These are phyloP conservation scores for Phytophthora melonis DNA, from an alignment of 352 stramenopile genomes.

Conservation along the genomic window DNA sequence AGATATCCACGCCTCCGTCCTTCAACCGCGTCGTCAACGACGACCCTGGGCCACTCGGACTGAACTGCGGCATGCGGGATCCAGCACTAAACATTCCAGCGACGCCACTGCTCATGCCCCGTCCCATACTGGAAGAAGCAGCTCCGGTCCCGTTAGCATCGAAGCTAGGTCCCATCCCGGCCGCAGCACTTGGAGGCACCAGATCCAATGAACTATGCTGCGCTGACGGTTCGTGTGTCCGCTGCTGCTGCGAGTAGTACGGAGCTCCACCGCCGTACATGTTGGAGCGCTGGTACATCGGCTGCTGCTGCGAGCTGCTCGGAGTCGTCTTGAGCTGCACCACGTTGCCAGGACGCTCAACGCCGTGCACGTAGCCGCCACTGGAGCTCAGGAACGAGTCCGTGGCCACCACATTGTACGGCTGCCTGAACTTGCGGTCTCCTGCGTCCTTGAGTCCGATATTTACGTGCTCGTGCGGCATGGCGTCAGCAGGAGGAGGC, in stretches of 20 bases:
- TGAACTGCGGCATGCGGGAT: constrained; percentile 48
- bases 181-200: constrained; percentile 33
- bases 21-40: constrained; percentile 47
- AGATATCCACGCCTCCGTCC: constrained; percentile 43
- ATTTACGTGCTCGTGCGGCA: constrained; percentile 50
- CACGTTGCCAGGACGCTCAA: constrained; percentile 49
- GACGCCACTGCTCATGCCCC: constrained; percentile 33
- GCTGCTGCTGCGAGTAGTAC: constrained; percentile 47
- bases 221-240: constrained; percentile 30
- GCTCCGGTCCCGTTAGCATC: constrained; percentile 32
- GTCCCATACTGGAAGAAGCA: constrained; percentile 33
- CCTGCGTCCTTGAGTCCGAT: constrained; percentile 49
- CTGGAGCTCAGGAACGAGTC: constrained; percentile 48
- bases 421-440: constrained; percentile 52
- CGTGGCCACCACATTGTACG: constrained; percentile 33
- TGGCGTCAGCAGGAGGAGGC: constrained; percentile 39
- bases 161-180: constrained; percentile 29
- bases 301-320: constrained; percentile 47
- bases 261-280: constrained; percentile 34
- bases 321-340: constrained; percentile 53
- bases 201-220: constrained; percentile 40
- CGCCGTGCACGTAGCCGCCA: constrained; percentile 38
- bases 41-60: constrained; percentile 17
- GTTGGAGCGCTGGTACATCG: constrained; percentile 44
- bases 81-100: constrained; percentile 40